These are phyloP conservation scores for Leishmania tarentolae DNA, from an alignment of 208 protist species.

Conservation along the genomic window DNA sequence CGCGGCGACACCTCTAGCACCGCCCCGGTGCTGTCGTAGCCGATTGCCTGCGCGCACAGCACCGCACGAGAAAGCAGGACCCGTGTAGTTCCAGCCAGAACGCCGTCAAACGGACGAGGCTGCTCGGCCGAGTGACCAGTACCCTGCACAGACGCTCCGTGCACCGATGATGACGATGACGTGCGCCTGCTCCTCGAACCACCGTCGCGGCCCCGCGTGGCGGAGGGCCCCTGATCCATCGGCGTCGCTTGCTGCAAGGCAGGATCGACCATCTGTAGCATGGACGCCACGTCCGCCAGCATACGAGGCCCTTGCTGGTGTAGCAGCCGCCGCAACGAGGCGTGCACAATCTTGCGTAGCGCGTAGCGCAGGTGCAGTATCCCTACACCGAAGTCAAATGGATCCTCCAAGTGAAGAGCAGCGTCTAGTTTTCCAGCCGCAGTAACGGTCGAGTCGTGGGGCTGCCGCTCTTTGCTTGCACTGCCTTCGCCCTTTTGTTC, in stretches of 20 bases:
- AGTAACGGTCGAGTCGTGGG: not conserved
- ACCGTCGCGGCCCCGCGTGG: not conserved
- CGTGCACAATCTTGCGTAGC: constrained; percentile 84
- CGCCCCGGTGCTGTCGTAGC: constrained; percentile 37
- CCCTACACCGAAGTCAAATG: constrained; percentile 74
- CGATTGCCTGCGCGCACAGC: constrained; percentile 60
- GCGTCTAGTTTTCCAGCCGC: constrained; percentile 48
- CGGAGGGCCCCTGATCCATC: not conserved
- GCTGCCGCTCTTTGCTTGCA: not conserved
- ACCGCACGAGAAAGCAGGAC: constrained; percentile 66
- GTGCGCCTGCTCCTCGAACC: not conserved
- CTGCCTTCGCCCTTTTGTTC: not conserved
- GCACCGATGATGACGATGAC: not conserved
- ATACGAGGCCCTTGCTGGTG: constrained; percentile 53
- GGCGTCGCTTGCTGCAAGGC: constrained; percentile 13
- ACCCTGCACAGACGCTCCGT: not conserved
- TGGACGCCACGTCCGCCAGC: constrained; percentile 68
- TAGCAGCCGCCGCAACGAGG: constrained; percentile 65
- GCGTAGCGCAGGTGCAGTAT: constrained; percentile 86
- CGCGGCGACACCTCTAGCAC: constrained; percentile 24
- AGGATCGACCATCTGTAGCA: constrained; percentile 53
- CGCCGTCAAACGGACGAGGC: constrained; percentile 39
- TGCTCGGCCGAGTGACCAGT: not conserved
- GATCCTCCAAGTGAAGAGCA: constrained; percentile 71
- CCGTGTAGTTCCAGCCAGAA: constrained; percentile 73